Evolutionary conservation across 352 stramenopile species (phyloP).

Genomic region (Globisporangium viniferum): DNA sequence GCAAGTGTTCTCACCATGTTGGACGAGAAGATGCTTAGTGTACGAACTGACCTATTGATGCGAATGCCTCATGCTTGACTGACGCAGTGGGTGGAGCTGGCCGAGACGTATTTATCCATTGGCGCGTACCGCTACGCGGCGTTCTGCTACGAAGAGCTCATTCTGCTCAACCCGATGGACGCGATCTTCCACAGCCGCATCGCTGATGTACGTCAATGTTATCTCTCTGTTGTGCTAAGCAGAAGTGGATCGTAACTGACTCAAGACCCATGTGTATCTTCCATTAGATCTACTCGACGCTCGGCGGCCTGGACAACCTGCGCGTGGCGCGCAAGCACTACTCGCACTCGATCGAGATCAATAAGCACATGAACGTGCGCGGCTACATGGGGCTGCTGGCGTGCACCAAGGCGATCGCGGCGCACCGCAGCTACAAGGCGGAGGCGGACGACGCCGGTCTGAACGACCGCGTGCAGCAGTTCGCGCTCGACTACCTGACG

Average conservation of each 20-base stretch:
- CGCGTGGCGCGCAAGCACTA: slow-evolving; percentile 67
- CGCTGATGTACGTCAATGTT: slow-evolving; percentile 37
- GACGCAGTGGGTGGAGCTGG: slow-evolving; percentile 58
- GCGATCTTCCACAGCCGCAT: slow-evolving; percentile 59
- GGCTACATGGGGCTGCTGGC: slow-evolving; percentile 44
- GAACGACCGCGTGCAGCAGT: slow-evolving; percentile 56
- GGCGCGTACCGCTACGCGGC: slow-evolving; percentile 54
- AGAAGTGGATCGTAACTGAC: neutral
- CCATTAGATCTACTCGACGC: slow-evolving; percentile 54
- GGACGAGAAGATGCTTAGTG: neutral
- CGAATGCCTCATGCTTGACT: slow-evolving; percentile 10
- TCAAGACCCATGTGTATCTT: neutral
- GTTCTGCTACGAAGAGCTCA: slow-evolving; percentile 76
- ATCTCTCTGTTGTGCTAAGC: neutral
- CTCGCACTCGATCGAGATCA: slow-evolving; percentile 61
- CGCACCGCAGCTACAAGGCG: slow-evolving; percentile 36
- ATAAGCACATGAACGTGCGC: slow-evolving; percentile 59
- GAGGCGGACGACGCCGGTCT: slow-evolving; percentile 52
- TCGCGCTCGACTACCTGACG: slow-evolving; percentile 38
- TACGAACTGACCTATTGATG: slow-evolving; percentile 2
- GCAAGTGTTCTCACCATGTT: neutral
- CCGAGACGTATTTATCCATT: slow-evolving; percentile 50
- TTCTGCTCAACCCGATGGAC: slow-evolving; percentile 68
- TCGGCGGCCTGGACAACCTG: slow-evolving; percentile 58
- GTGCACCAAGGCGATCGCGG: slow-evolving; percentile 55